Base-by-base conservation (phyloP, 805 yeast genomes). In the Cyberlindnera sargentensis region DNA sequence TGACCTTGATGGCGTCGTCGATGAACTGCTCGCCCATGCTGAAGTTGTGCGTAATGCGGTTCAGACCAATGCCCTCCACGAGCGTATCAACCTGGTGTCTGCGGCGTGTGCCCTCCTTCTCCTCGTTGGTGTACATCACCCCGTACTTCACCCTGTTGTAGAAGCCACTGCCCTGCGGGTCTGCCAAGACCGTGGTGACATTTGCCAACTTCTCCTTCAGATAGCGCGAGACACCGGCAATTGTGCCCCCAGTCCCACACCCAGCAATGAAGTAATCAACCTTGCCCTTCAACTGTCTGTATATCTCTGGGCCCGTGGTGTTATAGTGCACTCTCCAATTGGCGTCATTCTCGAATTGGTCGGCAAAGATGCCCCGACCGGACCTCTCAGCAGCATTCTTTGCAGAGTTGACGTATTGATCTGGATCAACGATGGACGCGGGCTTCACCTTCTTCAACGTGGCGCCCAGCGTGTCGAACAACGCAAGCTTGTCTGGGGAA, bases 161-260 rank as follows among this genome's bases (percentile, higher is more conserved):
- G 49, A 93, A 74, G 0, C 99, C 99, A 11, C 93, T 82, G 0
- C 99, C 99, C 56, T 88, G 97, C 1, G 98, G 98, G 62, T 91
- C 99, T 0, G 97, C 96, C 29, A 93, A 66, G 3, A 86, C 72
- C 37, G 67, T 69, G 37, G 64, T 68, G 1, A 83, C 57, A 0
- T 58, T 38, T 15, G 68, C 56, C 3, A 58, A 36, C 32, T 67
- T 59, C 42, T 71, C 76, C 56, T 81, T 87, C 55, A 91, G 70
- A 63, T 72, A 93, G 47, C 72, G 72, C 3, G 95, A 76, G 28
- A 89, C 89, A 44, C 99, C 99, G n/a, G 95, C 72, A 37, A 91
- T 87, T 2, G 99, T 93, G 45, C 99, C 99, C 41, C 93, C 99
- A 0, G 99, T 91, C 8, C 99, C 99, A 31, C 95, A 85, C 0